Base-by-base conservation (phyloP, 768 basidiomycete genomes). In the Collybiopsis luxurians region DNA sequence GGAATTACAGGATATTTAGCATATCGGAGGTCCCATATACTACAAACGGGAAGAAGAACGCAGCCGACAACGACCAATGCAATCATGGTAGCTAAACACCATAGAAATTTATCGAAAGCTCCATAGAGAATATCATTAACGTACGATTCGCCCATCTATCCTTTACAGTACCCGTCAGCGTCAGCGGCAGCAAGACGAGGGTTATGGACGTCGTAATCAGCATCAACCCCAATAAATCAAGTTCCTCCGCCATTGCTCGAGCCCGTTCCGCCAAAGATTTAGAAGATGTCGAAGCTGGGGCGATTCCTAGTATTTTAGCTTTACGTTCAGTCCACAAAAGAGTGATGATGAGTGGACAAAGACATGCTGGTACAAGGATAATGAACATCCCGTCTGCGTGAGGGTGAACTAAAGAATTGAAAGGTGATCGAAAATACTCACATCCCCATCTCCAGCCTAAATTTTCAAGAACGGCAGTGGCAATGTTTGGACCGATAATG, bases 391-490 rank as follows among this genome's bases (percentile, higher is more conserved):
- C 79, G 56, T 83, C 80, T 82, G 58, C 27, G 61, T 44, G n/a
- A n/a, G n/a, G n/a, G n/a, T n/a, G n/a, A n/a, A n/a, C n/a, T n/a
- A n/a, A n/a, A n/a, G n/a, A n/a, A 23, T 23, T 15, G 42, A 59
- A n/a, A 15, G 24, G 26, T 23, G 23, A 48, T 28, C 9, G 31
- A 40, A 42, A 48, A 58, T 48, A 79, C 83, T 45, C 64, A 83
- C 83, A 88, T 30, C 86, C 86, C 86, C 86, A 87, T 67, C 86
- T 69, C 86, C 86, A 88, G 6, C 81, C 80, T 23, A 72, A 69
- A 26, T 67, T 63, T 12, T 63, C 60, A 40, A 79, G 55, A 34
- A 80, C 71, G 58, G 71, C 70, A 6, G 81, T 64, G n/a, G 82
- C 75, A 47, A 87, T 78, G 62, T 83, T 84, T n/a, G 81, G 73